A percentile compares a stretch with the other conserved stretches of the same genome.
phyloP scores from a whole-genome alignment of 1,284 basidiomycete species.

The Ceratobasidium sp. region DNA sequence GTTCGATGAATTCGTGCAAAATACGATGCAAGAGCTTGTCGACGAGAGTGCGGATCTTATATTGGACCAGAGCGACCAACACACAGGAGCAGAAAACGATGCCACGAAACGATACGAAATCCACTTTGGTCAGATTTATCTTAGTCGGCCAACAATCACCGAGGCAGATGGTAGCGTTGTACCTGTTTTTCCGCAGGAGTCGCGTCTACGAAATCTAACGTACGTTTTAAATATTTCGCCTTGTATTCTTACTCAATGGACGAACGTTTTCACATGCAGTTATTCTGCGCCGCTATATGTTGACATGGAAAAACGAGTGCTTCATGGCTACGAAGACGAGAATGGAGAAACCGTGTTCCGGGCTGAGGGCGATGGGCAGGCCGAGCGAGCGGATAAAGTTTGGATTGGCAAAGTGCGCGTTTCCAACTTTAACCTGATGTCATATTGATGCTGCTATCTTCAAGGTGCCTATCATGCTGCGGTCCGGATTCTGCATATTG shows the following conservation, averaged over 20 bases:
- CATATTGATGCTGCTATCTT: conserved; percentile 9
- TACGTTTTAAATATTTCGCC: conserved; percentile 44
- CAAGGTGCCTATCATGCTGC: conserved; percentile 98
- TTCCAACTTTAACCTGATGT: not conserved
- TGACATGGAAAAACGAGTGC: conserved; percentile 90
- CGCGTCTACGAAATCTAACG: conserved; percentile 91
- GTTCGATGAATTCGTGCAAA: conserved; percentile 99
- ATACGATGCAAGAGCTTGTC: conserved; percentile 99
- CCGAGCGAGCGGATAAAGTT: conserved; percentile 84
- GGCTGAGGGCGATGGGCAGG: conserved; percentile 61
- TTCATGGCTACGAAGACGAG: conserved; percentile 75
- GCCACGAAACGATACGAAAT: conserved; percentile 89
- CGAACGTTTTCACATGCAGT: conserved; percentile 46
- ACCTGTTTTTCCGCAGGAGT: conserved; percentile 97
- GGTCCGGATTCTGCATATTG: conserved; percentile 95
- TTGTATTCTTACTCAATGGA: too few species aligned
- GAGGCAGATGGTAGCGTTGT: conserved; percentile 96
- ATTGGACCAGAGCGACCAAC: conserved; percentile 95
- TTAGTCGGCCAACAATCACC: conserved; percentile 92
- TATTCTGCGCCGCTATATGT: conserved; percentile 97
- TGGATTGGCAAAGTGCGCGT: conserved; percentile 87
- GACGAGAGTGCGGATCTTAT: conserved; percentile 96
- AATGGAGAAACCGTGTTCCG: conserved; percentile 64
- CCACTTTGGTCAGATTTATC: conserved; percentile 97
- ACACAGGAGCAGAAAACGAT: conserved; percentile 85